Evolutionary conservation across 768 basidiomycete genomes (phyloP), one percentile per base, ranked within the genome.

Genomic region (Rhodotorula paludigena): DNA sequence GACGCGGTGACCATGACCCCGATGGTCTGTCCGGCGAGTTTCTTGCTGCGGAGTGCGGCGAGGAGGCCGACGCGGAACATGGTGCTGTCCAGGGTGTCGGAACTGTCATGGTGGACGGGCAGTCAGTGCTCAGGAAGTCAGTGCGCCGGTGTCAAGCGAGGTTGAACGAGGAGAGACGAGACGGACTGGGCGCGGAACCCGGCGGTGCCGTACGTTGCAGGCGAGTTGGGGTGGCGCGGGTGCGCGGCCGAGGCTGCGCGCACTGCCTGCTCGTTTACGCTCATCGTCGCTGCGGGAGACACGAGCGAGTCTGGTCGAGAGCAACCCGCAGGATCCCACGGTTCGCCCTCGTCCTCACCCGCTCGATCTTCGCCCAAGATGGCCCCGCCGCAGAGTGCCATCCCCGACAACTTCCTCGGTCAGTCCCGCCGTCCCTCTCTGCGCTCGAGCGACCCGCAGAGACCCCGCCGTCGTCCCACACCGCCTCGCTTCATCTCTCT

Each of bases 1-100:
- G 92, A 94, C 5, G 96, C 96, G 44, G 96, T 99, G 77, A 99
- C 87, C 96, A 99, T 98, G 30, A 98, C 90, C 23, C 96, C 96
- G 74, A 99, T 89, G 33, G 87, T 87, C 77, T 87, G 88, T 35
- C 96, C 92, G 76, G 88, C 87, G n/a, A 92, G 82, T 70, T 85
- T 87, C 81, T 88, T 96, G 80, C 92, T 97, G 64, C 96, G 82
- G 57, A 99, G 82, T 11, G 84, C 89, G 52, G 96, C 96, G 25
- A 99, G 81, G 47, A 98, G 80, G 18, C 91, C 96, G 21, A 94
- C 88, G 73, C 92, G 85, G 81, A 96, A 97, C 71, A 99, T 82
- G n/a, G 94, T 92, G 16, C 88, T 88, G 75, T 93, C 91, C 36
- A 98, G 83, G 28, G 74, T 60, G 61, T 76, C 66, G 54, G 78